These are phyloP conservation scores for Colletotrichum simmondsii DNA, from an alignment of 2,329 filamentous ascomycete genomes.

Conservation along the genomic window DNA sequence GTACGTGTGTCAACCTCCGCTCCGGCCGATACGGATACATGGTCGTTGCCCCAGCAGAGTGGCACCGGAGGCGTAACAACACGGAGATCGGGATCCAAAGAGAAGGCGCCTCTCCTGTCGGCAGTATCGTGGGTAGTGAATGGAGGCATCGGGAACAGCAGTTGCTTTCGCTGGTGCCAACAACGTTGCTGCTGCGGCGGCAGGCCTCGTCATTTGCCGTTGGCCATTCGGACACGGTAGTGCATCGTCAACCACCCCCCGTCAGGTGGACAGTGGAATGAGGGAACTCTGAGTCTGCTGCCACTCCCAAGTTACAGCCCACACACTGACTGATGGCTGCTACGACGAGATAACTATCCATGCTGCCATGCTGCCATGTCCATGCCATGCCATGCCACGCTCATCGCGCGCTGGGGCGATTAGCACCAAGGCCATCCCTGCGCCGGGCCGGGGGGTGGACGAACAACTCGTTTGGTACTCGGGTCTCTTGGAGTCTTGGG, in stretches of 20 bases:
- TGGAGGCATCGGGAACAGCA: neutral
- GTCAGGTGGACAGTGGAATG: neutral
- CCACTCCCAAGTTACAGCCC: neutral
- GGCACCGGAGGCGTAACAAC: conserved; percentile 13
- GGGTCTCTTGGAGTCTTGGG: neutral
- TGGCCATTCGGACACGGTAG: neutral
- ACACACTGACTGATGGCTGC: conserved; percentile 9
- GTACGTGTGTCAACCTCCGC: conserved; percentile 8
- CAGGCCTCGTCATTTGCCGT: conserved; percentile 11
- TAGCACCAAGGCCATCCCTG: conserved; percentile 26
- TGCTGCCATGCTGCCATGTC: conserved; percentile 14
- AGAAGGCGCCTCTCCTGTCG: neutral
- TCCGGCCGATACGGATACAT: neutral
- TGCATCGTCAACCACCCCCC: neutral
- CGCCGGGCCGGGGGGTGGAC: conserved; percentile 21
- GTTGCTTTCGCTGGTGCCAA: neutral
- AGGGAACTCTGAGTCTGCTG: neutral
- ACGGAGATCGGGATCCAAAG: neutral
- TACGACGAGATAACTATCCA: conserved; percentile 23
- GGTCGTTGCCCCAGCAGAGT: conserved; percentile 10
- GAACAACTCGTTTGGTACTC: conserved; percentile 28
- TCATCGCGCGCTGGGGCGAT: conserved; percentile 31
- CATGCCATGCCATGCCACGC: conserved; percentile 28
- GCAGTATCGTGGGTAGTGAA: neutral
- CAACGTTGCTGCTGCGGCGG: neutral